Percentiles rank a stretch among this genome's conserved stretches.
Conservation (phyloP, 441 rosid species). For the Melastoma candidum region DNA sequence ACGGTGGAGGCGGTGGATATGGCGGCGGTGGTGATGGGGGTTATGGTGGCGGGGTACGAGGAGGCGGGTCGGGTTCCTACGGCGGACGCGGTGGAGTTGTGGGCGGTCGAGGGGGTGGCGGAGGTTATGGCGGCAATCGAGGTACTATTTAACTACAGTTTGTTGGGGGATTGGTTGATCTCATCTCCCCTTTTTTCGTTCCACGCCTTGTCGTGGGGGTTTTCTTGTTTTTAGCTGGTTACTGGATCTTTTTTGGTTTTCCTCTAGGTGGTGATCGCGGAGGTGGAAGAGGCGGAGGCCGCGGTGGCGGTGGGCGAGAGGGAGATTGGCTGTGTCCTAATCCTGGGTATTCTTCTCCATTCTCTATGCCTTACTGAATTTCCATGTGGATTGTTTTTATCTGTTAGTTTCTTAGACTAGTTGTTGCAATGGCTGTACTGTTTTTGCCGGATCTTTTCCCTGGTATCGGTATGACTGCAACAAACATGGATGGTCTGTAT, state of each 20-base stretch:
- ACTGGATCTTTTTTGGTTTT: conserved; percentile 15
- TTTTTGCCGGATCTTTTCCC: conserved; percentile 1
- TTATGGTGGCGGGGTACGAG: neutral
- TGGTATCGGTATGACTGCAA: conserved; percentile 6
- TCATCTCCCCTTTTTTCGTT: neutral
- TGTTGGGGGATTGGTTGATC: conserved; percentile 4
- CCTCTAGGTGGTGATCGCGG: conserved; percentile 83
- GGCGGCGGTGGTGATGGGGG: conserved; percentile 5
- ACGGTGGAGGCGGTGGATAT: conserved; percentile 6
- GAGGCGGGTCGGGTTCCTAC: conserved; percentile 6
- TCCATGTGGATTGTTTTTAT: neutral
- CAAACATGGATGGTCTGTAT: conserved; percentile 15
- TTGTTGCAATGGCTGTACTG: neutral
- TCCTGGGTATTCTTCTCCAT: conserved; percentile 40
- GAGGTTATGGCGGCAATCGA: conserved; percentile 38
- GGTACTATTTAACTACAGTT: conserved; percentile 24
- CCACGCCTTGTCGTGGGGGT: neutral
- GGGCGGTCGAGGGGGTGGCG: conserved; percentile 18
- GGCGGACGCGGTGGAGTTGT: conserved; percentile 35
- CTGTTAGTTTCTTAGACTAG: neutral
- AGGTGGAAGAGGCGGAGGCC: conserved; percentile 47
- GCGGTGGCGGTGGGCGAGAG: conserved; percentile 77
- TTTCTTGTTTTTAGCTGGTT: neutral
- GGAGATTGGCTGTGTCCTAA: conserved; percentile 97
- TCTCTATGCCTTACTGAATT: neutral